Evolutionary conservation across 2,329 filamentous ascomycete species (phyloP).

Genomic region (Torrubiella hemipterigena): DNA sequence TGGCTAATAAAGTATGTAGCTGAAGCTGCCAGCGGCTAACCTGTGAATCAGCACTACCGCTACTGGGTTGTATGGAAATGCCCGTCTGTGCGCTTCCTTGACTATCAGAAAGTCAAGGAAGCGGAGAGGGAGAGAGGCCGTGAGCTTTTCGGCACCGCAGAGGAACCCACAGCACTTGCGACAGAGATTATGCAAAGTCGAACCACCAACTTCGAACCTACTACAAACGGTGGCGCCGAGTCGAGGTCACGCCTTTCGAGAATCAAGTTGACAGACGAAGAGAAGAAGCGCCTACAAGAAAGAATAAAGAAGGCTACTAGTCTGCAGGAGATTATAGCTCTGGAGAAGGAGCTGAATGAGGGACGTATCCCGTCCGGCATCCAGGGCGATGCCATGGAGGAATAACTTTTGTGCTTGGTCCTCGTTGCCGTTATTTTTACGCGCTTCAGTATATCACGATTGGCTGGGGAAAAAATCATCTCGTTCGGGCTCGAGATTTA

Average conservation of each 20-base stretch:
- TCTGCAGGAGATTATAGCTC: constrained; percentile 73
- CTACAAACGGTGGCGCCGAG: constrained; percentile 28
- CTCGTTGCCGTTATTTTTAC: too few species aligned
- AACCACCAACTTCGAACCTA: constrained; percentile 57
- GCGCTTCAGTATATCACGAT: too few species aligned
- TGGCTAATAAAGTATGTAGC: too few species aligned
- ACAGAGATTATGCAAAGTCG: constrained; percentile 73
- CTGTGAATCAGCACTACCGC: constrained; percentile 65
- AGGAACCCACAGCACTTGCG: constrained; percentile 71
- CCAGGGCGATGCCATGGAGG: constrained; percentile 46
- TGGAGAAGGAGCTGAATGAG: constrained; percentile 89
- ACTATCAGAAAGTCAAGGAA: constrained; percentile 85
- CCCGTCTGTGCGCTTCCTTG: constrained; percentile 76
- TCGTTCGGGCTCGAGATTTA: too few species aligned
- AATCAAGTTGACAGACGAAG: constrained; percentile 76
- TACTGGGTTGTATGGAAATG: constrained; percentile 84
- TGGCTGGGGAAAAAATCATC: too few species aligned
- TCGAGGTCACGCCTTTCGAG: constrained; percentile 54
- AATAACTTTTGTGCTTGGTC: constrained; percentile 34
- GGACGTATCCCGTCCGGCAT: constrained; percentile 68
- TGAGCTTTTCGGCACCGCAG: constrained; percentile 71
- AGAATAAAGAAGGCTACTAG: constrained; percentile 83
- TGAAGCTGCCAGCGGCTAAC: not conserved
- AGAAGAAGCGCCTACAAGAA: constrained; percentile 75
- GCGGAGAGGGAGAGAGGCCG: constrained; percentile 64